Base-by-base conservation (phyloP, 2,329 filamentous ascomycete genomes). In the Myriosclerotinia curreyana region DNA sequence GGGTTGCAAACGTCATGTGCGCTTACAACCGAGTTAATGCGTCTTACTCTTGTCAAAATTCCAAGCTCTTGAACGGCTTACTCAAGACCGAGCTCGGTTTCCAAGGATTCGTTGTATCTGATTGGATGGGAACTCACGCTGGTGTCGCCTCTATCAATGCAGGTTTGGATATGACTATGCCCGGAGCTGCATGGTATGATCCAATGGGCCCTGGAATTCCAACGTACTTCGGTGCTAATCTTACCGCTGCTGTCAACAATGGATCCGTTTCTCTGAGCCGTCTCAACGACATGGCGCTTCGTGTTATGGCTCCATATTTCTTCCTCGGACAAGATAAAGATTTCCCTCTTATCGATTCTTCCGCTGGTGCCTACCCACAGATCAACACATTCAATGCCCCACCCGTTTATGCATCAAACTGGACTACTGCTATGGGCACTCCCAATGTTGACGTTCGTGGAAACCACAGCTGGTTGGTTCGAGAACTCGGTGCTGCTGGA, bases 1-100 rank as follows among this genome's bases (percentile, higher is more conserved):
- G 91, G n/a, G 90, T 92, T 0, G 90, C 84, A 0, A 85, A 84
- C 7, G 82, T 93, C 58, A 96, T 88, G 86, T 86, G 85, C 75
- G 85, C 87, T 0, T 80, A 79, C 67, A 76, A 79, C 69, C 66
- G 76, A 63, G 69, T 83, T 62, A 82, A 83, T 69, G 78, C 79
- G 40, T 79, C 78, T 0, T 83, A 79, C 68, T 76, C 77, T 5
- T 83, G 82, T 71, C 77, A 81, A 68, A 83, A 81, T 70, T 77
- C 77, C 58, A 76, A 81, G 69, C 68, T 76, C 1, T 72, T 81
- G 14, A 83, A 82, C 63, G 79, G 79, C 7, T 70, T 83, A 7
- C 73, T 84, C 15, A 82, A 82, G 71, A 76, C 76, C 5, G 80
- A 82, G 68, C 75, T 82, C 6, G 80, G 80, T 15, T 82, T 82